These are phyloP conservation scores for Posidonia australis DNA, from an alignment of 106 monocot species.

Conservation along the genomic window DNA sequence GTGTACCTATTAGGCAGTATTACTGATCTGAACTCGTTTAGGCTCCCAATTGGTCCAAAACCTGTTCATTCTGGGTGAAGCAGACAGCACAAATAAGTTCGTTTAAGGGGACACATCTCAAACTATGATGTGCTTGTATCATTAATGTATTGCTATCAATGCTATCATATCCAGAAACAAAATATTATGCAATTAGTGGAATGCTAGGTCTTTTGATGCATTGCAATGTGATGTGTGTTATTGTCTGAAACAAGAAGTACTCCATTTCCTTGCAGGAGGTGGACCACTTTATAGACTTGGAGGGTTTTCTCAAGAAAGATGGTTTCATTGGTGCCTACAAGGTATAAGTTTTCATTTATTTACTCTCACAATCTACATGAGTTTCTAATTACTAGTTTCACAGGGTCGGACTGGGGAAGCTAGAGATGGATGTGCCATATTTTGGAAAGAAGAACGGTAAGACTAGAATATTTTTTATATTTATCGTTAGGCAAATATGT, in stretches of 20 bases:
- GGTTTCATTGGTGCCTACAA: constrained; percentile 50
- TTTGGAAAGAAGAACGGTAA: constrained; percentile 54
- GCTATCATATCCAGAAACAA: no score
- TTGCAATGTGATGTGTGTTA: neutral
- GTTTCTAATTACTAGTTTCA: neutral
- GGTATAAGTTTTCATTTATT: constrained; percentile 10
- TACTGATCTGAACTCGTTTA: no score
- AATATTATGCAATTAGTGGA: no score
- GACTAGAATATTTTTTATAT: constrained; percentile 3
- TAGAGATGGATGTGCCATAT: constrained; percentile 54
- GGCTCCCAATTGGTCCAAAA: no score
- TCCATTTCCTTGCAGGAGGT: constrained; percentile 34
- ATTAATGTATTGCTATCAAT: no score
- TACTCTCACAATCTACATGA: no score
- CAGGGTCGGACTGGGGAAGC: constrained; percentile 50
- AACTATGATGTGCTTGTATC: no score
- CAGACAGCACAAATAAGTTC: no score
- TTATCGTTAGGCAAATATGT: no score
- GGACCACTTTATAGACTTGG: constrained; percentile 49
- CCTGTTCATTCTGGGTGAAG: no score
- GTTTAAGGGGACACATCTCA: no score
- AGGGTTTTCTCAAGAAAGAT: constrained; percentile 31
- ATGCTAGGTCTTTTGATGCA: neutral
- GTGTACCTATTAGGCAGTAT: no score
- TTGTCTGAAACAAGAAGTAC: neutral